phyloP scores from a whole-genome alignment of 2,329 filamentous ascomycete species.

The Calonectria hawksworthii region DNA sequence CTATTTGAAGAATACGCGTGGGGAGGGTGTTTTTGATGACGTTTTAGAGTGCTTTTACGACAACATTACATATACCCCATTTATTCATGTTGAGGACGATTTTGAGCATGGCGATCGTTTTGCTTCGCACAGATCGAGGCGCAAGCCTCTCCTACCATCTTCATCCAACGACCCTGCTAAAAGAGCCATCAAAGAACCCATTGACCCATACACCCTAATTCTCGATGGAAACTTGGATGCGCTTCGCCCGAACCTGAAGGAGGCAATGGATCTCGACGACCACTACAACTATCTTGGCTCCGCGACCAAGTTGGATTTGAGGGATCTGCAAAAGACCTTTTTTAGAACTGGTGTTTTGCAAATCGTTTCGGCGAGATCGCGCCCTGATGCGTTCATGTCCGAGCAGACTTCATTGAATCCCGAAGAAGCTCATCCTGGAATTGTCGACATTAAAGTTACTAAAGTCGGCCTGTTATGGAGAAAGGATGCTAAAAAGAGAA shows the following conservation, averaged over 20 bases:
- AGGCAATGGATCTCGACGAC: constrained; percentile 94
- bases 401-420: constrained; percentile 89
- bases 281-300: constrained; percentile 91
- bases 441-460: constrained; percentile 97
- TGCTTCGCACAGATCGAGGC: constrained; percentile 78
- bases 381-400: constrained; percentile 95
- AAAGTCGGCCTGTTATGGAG: constrained; percentile 97
- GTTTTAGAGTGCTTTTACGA: constrained; percentile 97
- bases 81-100: constrained; percentile 97
- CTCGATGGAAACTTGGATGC: constrained; percentile 89
- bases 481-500: constrained; percentile 94
- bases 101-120: constrained; percentile 83
- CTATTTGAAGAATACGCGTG: constrained; percentile 94
- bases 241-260: constrained; percentile 86
- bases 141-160: constrained; percentile 77
- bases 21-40: constrained; percentile 93
- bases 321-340: constrained; percentile 88
- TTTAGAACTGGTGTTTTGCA: constrained; percentile 93
- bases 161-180: constrained; percentile 66
- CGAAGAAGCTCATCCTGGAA: constrained; percentile 87
- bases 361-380: constrained; percentile 92
- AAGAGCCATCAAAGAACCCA: constrained; percentile 81
- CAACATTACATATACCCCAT: constrained; percentile 98
- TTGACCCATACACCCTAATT: constrained; percentile 96
- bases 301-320: constrained; percentile 80